phyloP scores from a whole-genome alignment of 2,329 filamentous ascomycete genomes.

The Ophiobolus disseminans region DNA sequence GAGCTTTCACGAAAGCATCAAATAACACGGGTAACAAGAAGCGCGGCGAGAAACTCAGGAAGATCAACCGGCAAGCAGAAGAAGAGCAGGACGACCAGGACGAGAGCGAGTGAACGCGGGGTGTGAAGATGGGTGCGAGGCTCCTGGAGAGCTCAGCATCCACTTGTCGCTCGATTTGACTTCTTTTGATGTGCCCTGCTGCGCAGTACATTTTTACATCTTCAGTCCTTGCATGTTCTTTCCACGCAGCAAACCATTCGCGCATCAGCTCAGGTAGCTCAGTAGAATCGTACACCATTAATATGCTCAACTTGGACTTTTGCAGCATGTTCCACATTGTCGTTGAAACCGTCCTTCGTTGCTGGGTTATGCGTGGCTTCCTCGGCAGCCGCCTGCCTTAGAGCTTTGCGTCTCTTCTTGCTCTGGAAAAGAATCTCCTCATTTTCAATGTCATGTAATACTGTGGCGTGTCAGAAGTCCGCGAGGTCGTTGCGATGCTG shows the following conservation, averaged over 20 bases:
- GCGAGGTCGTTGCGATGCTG: not conserved
- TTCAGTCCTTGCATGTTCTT: not conserved
- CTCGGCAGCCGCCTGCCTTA: slow-evolving; percentile 26
- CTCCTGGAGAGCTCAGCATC: not conserved
- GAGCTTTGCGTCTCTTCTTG: slow-evolving; percentile 45
- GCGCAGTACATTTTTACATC: not conserved
- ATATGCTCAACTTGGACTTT: slow-evolving; percentile 38
- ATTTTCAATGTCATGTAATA: slow-evolving; percentile 70
- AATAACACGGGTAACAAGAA: slow-evolving; percentile 36
- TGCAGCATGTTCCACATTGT: slow-evolving; percentile 21
- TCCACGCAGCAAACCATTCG: too few species aligned
- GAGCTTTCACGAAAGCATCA: slow-evolving; percentile 25
- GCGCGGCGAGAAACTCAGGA: slow-evolving; percentile 17
- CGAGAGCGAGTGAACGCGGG: not conserved
- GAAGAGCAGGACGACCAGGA: slow-evolving; percentile 1
- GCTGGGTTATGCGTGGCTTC: slow-evolving; percentile 8
- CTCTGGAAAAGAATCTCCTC: slow-evolving; percentile 64
- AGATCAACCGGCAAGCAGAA: slow-evolving; percentile 3
- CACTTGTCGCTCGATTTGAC: not conserved
- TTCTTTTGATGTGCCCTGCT: not conserved
- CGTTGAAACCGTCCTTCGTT: slow-evolving; percentile 38
- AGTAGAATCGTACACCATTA: slow-evolving; percentile 43
- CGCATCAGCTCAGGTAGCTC: slow-evolving; percentile 2
- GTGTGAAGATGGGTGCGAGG: too few species aligned
- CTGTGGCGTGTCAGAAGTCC: slow-evolving; percentile 49